phyloP scores from a whole-genome alignment of 83 land plant species.

The Diphasiastrum complanatum region DNA sequence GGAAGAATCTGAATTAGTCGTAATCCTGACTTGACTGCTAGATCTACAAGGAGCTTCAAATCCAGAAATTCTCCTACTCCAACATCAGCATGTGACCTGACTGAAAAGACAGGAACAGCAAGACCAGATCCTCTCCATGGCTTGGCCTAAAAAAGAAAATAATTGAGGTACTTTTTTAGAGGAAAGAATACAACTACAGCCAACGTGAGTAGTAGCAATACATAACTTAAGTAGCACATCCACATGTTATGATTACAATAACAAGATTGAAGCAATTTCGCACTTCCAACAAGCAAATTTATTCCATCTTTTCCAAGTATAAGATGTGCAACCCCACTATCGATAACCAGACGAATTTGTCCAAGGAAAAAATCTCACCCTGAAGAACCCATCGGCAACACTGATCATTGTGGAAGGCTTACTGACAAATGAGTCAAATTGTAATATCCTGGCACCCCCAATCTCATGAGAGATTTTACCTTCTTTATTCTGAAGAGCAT shows the following conservation, averaged over 20 bases:
- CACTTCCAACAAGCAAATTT: too few relatives aligned
- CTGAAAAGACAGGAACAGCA: conserved; percentile 87
- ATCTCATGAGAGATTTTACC: conserved; percentile 39
- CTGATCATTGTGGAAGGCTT: conserved; percentile 44
- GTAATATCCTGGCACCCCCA: conserved; percentile 54
- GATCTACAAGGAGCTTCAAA: conserved; percentile 78
- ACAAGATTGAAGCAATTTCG: too few relatives aligned
- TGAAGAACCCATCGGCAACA: conserved; percentile 69
- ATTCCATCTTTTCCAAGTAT: too few relatives aligned
- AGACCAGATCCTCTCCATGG: conserved; percentile 97
- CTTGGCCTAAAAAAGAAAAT: conserved; percentile 41
- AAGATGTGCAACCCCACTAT: too few relatives aligned
- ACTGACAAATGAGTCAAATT: conserved; percentile 29
- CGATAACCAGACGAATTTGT: too few relatives aligned
- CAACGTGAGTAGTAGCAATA: too few relatives aligned
- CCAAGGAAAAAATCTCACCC: conserved; percentile 39
- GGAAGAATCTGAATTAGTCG: conserved; percentile 90
- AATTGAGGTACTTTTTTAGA: not conserved
- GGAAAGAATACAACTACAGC: too few relatives aligned
- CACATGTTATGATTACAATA: too few relatives aligned
- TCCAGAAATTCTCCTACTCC: conserved; percentile 97
- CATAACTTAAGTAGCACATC: too few relatives aligned
- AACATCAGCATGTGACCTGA: conserved; percentile 66
- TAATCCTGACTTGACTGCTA: conserved; percentile 72
- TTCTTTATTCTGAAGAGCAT: conserved; percentile 37